These are phyloP conservation scores for Cyberlindnera maritima DNA, from an alignment of 805 yeast species.

Conservation along the genomic window DNA sequence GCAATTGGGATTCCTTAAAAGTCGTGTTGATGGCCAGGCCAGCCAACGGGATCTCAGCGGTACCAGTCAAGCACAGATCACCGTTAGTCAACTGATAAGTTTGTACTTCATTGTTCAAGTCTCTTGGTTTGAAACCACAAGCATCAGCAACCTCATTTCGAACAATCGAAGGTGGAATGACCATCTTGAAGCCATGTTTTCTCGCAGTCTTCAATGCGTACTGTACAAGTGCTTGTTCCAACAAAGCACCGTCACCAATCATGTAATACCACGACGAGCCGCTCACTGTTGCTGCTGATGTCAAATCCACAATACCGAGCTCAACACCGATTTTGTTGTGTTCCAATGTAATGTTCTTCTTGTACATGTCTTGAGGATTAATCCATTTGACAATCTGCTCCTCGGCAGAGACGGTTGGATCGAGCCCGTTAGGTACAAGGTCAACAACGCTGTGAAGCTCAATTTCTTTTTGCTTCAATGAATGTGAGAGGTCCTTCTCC, in stretches of 20 bases:
- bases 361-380: slow-evolving; percentile 36
- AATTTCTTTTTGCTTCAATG: slow-evolving; percentile 32
- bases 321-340: slow-evolving; percentile 71
- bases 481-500: slow-evolving; percentile 22
- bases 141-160: slow-evolving; percentile 74
- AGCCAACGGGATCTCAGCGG: slow-evolving; percentile 94
- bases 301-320: slow-evolving; percentile 68
- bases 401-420: slow-evolving; percentile 40
- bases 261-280: slow-evolving; percentile 88
- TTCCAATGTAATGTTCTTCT: slow-evolving; percentile 36
- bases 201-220: slow-evolving; percentile 71
- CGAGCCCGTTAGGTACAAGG: slow-evolving; percentile 61
- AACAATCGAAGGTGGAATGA: slow-evolving; percentile 84
- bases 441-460: slow-evolving; percentile 41
- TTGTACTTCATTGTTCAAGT: slow-evolving; percentile 81
- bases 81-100: slow-evolving; percentile 62
- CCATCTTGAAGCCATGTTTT: slow-evolving; percentile 61
- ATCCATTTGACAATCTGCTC: slow-evolving; percentile 51
- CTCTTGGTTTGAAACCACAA: slow-evolving; percentile 94
- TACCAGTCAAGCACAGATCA: slow-evolving; percentile 75
- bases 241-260: slow-evolving; percentile 76
- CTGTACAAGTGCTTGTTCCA: slow-evolving; percentile 88
- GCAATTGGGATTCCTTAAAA: slow-evolving; percentile 42
- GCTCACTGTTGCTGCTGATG: slow-evolving; percentile 67
- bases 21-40: slow-evolving; percentile 61